A percentile compares a stretch with the other conserved stretches of the same genome.
These are phyloP conservation scores for Talaromyces funiculosus DNA, from an alignment of 2,329 filamentous ascomycete species.

Conservation along the genomic window DNA sequence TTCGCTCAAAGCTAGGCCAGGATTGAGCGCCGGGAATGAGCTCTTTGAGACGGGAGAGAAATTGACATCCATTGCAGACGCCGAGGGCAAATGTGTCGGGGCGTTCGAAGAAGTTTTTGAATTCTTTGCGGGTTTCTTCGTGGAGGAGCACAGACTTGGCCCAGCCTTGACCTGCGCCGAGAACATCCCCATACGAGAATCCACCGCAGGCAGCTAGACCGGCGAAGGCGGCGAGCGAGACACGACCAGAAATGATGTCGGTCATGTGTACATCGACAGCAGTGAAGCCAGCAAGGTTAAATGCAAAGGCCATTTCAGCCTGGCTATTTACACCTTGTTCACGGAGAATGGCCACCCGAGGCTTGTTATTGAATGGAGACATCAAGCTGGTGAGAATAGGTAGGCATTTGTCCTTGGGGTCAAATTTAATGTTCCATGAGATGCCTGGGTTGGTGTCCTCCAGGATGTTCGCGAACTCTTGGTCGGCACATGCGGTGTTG, in stretches of 20 bases:
- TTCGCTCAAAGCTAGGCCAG: constrained; percentile 85
- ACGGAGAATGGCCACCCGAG: constrained; percentile 82
- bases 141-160: constrained; percentile 88
- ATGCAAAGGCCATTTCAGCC: constrained; percentile 97
- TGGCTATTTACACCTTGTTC: constrained; percentile 95
- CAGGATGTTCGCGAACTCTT: constrained; percentile 69
- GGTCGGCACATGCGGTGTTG: constrained; percentile 78
- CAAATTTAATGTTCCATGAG: constrained; percentile 74
- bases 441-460: constrained; percentile 77
- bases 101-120: constrained; percentile 78
- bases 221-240: constrained; percentile 74
- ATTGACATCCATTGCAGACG: constrained; percentile 97
- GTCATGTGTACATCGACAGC: constrained; percentile 96
- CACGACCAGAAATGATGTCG: constrained; percentile 71
- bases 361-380: constrained; percentile 56
- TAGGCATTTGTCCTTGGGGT: constrained; percentile 69
- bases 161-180: constrained; percentile 96
- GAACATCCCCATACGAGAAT: constrained; percentile 88
- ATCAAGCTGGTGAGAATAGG: constrained; percentile 61
- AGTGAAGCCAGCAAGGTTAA: constrained; percentile 84
- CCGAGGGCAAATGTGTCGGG: constrained; percentile 87
- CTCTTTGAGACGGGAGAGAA: constrained; percentile 75
- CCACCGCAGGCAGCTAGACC: constrained; percentile 93
- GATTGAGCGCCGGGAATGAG: constrained; percentile 75
- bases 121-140: constrained; percentile 66